Evolutionary conservation across 495 filamentous ascomycete genomes (phyloP), one percentile per base, ranked within the genome.

Genomic region (Jackrogersella multiformis): DNA sequence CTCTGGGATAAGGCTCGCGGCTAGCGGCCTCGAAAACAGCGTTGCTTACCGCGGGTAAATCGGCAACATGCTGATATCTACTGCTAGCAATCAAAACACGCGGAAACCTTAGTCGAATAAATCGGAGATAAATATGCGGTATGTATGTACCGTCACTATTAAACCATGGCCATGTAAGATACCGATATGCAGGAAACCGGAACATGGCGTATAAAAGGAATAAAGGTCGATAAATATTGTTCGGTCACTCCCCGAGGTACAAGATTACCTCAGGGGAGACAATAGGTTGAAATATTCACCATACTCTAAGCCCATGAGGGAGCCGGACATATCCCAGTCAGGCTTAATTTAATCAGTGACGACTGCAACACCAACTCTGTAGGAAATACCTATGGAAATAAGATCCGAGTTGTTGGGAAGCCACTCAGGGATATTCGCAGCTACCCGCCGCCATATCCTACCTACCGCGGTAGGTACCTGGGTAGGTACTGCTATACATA

Each of bases 41-140:
- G 54, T 35, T 28, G 18, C 42, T 44, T 48, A 15, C 55, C 24
- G 34, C 48, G 36, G 52, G 36, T 59, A 23, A 20, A 23, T 66
- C n/a, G 34, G 20, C n/a, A 30, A 36, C 28, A 5, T 18, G 34
- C 38, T 53, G 36, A 28, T 28, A 60, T 18, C 53, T 30, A 26
- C 35, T 63, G 35, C 53, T 36, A 35, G 48, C 30, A 51, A 38
- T 38, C 51, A 42, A 56, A 51, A 54, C 42, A 49, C 30, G 10
- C 56, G 39, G 38, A 15, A 38, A 38, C n/a, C n/a, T n/a, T n/a
- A n/a, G 21, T 49, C 34, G 60, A 56, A 34, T 48, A 28, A 41
- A 56, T 62, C 58, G 58, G 64, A 62, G 64, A 62, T 68, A 68
- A 68, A 68, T 53, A 46, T 61, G 56, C 64, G 32, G 56, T 41